phyloP scores from a whole-genome alignment of 495 filamentous ascomycete genomes.

The Barbatosphaeria neglecta region DNA sequence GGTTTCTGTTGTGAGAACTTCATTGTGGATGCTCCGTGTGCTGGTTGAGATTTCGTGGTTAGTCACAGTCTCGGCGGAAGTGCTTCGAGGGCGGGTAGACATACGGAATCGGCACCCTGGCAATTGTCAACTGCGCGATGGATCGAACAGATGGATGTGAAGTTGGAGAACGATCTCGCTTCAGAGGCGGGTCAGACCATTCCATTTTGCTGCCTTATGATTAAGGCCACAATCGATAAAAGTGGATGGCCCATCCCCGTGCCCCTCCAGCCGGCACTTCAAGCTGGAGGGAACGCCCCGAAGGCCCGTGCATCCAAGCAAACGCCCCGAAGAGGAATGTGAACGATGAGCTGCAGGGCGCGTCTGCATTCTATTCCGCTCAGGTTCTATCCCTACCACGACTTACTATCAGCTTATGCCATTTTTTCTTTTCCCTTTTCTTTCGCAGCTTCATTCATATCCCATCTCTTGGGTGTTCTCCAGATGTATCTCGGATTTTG shows the following conservation, averaged over 20 bases:
- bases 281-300: too few species aligned
- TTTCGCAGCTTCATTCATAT: too few species aligned
- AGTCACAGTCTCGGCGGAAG: not conserved
- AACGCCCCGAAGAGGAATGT: too few species aligned
- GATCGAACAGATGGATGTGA: not conserved
- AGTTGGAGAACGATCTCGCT: not conserved
- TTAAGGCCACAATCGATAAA: not conserved
- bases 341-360: not conserved
- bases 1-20: constrained; percentile 4
- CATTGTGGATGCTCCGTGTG: not conserved
- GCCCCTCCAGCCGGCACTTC: too few species aligned
- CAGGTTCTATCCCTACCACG: too few species aligned
- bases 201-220: not conserved
- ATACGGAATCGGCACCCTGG: not conserved
- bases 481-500: too few species aligned
- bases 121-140: not conserved
- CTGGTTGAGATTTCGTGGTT: not conserved
- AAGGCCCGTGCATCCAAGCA: too few species aligned
- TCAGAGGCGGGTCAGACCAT: not conserved
- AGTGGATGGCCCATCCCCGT: too few species aligned
- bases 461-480: too few species aligned
- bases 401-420: too few species aligned
- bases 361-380: not conserved
- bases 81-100: not conserved
- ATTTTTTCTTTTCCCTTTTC: too few species aligned